Percentiles rank a stretch among this genome's conserved stretches.
phyloP scores from a whole-genome alignment of 83 land plant species.

The Thuja plicata region DNA sequence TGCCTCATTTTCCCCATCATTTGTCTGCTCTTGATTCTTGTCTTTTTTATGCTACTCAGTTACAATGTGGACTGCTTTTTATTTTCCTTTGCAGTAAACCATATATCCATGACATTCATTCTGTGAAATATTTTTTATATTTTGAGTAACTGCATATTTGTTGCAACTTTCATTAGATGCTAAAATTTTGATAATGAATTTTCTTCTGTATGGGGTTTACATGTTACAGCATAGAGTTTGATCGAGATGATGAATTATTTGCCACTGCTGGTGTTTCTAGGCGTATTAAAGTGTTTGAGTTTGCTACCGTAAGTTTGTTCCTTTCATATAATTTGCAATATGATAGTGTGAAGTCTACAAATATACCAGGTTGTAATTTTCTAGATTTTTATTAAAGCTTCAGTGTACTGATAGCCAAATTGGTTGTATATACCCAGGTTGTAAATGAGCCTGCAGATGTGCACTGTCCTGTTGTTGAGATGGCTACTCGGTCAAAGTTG shows the following conservation, averaged over 20 bases:
- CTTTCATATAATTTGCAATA: slow-evolving; percentile 2
- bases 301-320: slow-evolving; percentile 70
- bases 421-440: slow-evolving; percentile 57
- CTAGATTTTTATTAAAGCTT: neutral
- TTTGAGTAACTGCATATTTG: neutral
- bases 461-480: slow-evolving; percentile 95
- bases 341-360: neutral
- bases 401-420: neutral
- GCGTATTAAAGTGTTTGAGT: slow-evolving; percentile 96
- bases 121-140: neutral
- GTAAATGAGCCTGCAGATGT: slow-evolving; percentile 93
- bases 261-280: slow-evolving; percentile 99
- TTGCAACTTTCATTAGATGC: neutral
- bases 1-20: too few species aligned
- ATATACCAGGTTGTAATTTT: neutral
- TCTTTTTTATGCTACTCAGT: too few species aligned
- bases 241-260: slow-evolving; percentile 96
- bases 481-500: slow-evolving; percentile 91
- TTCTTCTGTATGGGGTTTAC: neutral
- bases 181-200: neutral
- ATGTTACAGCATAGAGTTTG: slow-evolving; percentile 92
- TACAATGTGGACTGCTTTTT: neutral
- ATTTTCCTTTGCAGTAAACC: neutral
- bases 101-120: neutral
- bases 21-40: too few species aligned